Percentiles rank a stretch among this genome's conserved stretches.
These are phyloP conservation scores for Saccharomycopsis javanensis DNA, from an alignment of 805 yeast genomes.

Conservation along the genomic window DNA sequence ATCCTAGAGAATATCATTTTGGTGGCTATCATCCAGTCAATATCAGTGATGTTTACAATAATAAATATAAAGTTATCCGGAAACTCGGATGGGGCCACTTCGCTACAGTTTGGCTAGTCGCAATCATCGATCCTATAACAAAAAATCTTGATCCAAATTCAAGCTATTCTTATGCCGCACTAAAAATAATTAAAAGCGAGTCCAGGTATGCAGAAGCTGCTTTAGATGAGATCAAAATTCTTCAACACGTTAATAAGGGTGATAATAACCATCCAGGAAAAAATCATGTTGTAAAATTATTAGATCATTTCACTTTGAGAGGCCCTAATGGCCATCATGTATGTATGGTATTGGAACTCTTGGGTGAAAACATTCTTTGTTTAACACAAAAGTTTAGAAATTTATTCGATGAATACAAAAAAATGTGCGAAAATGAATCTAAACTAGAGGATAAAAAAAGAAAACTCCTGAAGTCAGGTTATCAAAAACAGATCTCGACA, in stretches of 20 bases:
- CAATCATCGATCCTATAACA: conserved; percentile 37
- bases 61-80: conserved; percentile 69
- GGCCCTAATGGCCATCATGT: conserved; percentile 93
- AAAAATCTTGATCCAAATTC: background rate
- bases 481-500: background rate
- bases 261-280: conserved; percentile 72
- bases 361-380: conserved; percentile 88
- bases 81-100: conserved; percentile 99
- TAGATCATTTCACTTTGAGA: conserved; percentile 75
- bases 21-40: conserved; percentile 96
- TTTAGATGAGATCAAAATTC: conserved; percentile 77
- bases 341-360: conserved; percentile 94
- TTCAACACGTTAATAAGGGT: conserved; percentile 54
- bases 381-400: conserved; percentile 60
- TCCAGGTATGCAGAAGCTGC: conserved; percentile 90
- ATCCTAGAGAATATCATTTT: conserved; percentile 68
- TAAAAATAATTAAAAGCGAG: conserved; percentile 89
- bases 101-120: conserved; percentile 90
- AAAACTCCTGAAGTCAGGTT: background rate
- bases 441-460: background rate
- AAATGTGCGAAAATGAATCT: background rate
- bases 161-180: conserved; percentile 57
- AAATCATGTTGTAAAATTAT: conserved; percentile 63
- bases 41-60: conserved; percentile 68
- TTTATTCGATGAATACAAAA: conserved; percentile 11